Evolutionary conservation across 2,329 filamentous ascomycete species (phyloP), one percentile per base, ranked within the genome.

Genomic region (Raffaelea deltoideospora): DNA sequence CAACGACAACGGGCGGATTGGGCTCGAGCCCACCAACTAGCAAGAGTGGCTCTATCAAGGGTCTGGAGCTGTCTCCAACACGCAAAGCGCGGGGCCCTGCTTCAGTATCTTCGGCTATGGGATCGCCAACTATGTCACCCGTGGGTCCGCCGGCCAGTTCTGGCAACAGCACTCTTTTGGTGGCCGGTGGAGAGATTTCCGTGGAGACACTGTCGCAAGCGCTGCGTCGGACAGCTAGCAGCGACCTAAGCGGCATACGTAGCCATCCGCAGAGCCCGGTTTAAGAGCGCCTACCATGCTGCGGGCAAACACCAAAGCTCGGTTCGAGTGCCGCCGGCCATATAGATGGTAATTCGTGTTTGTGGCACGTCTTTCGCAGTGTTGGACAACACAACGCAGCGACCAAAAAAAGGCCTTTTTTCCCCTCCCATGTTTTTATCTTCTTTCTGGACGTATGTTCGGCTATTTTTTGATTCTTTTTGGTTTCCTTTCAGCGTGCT

Each of bases 161-260:
- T 35, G 33, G 34, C 24, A 34, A 31, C 27, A 33, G 18, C 29
- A 28, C 32, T 3, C 27, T 31, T 5, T 10, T 27, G 20, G 10
- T 31, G n/a, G 24, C 30, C 41, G 67, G 64, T 32, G 72, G 76
- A 20, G 87, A 94, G 43, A 62, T 95, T 41, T 85, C 81, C 41
- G 81, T 95, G 45, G 86, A 95, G 64, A 95, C 87, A 4, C 93
- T 95, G 87, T 71, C 79, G 36, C 86, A 95, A 58, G 87, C 85
- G 14, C 63, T 95, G 50, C 69, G 82, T 51, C 79, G 83, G 55
- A 93, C 86, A 13, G 83, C 77, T 31, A 94, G 85, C 56, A 74
- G 80, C 15, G 88, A 95, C 53, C 60, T 95, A 39, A 64, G 65
- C 45, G 61, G 58, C 33, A 52, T 64, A 33, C 60, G 68, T 42